phyloP scores from a whole-genome alignment of 257 asterid genomes.

The Capsicum rhomboideum region DNA sequence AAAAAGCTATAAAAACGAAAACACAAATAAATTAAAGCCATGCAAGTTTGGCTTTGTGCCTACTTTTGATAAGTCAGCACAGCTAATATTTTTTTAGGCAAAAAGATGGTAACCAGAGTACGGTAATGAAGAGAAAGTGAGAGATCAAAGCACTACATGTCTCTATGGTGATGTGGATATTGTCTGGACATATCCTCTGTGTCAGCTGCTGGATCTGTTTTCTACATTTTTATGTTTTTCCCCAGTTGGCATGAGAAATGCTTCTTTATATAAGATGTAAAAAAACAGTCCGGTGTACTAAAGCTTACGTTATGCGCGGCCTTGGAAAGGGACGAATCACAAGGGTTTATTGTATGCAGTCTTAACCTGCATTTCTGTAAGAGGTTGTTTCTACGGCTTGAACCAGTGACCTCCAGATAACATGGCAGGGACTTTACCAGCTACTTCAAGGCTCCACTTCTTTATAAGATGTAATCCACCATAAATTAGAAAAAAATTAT shows the following conservation, averaged over 20 bases:
- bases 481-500: too few species aligned
- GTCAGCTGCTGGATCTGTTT: not conserved
- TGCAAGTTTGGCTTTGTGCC: not conserved
- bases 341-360: too few species aligned
- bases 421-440: too few species aligned
- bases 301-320: too few species aligned
- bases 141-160: not conserved
- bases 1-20: not conserved
- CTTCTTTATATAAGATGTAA: too few species aligned
- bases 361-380: too few species aligned
- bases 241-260: not conserved
- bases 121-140: not conserved
- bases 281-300: too few species aligned
- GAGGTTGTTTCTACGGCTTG: too few species aligned
- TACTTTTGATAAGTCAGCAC: not conserved
- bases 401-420: too few species aligned
- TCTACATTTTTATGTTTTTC: not conserved
- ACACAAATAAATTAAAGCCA: not conserved
- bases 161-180: not conserved
- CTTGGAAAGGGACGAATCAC: too few species aligned
- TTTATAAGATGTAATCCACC: not conserved
- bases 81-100: not conserved
- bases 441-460: too few species aligned
- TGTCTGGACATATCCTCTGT: not conserved
- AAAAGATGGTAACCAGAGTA: not conserved